A percentile compares a stretch with the other conserved stretches of the same genome.
These are phyloP conservation scores for Porphyrellus cyaneotinctus DNA, from an alignment of 768 basidiomycete genomes.

Conservation along the genomic window DNA sequence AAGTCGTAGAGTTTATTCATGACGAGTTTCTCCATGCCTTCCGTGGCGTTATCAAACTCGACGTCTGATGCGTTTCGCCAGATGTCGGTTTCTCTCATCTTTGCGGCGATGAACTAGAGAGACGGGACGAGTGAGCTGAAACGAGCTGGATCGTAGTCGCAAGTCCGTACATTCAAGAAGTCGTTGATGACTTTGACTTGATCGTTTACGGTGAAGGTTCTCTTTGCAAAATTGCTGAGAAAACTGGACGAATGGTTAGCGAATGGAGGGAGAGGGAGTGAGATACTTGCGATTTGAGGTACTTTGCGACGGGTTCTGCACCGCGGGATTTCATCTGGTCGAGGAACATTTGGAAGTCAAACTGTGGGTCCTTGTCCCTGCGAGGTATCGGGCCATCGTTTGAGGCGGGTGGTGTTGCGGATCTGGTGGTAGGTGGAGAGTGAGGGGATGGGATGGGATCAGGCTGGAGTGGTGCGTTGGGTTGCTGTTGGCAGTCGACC, in stretches of 20 bases:
- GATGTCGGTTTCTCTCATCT: constrained; percentile 81
- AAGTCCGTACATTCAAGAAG: constrained; percentile 64
- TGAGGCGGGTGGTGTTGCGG: too few relatives aligned
- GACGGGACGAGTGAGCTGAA: constrained; percentile 12
- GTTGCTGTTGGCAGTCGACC: neutral
- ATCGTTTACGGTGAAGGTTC: constrained; percentile 87
- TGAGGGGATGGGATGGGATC: constrained; percentile 9
- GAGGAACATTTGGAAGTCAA: constrained; percentile 93
- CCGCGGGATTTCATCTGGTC: constrained; percentile 88
- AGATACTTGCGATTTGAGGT: constrained; percentile 81
- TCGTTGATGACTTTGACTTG: constrained; percentile 96
- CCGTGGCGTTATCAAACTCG: constrained; percentile 95
- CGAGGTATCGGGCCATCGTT: constrained; percentile 18
- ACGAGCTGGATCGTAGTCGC: neutral
- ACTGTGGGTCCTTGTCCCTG: constrained; percentile 45
- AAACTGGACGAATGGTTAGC: constrained; percentile 52
- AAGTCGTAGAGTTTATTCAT: constrained; percentile 97
- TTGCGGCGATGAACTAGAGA: constrained; percentile 77
- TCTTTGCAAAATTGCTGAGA: constrained; percentile 87
- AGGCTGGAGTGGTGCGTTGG: constrained; percentile 7
- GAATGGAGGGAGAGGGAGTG: neutral
- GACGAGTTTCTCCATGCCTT: constrained; percentile 99
- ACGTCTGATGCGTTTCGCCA: constrained; percentile 75
- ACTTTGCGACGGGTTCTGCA: constrained; percentile 93
- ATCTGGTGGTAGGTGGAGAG: constrained; percentile 23